phyloP scores from a whole-genome alignment of 148 eudicot genomes.

The Dianthus caryophyllus region DNA sequence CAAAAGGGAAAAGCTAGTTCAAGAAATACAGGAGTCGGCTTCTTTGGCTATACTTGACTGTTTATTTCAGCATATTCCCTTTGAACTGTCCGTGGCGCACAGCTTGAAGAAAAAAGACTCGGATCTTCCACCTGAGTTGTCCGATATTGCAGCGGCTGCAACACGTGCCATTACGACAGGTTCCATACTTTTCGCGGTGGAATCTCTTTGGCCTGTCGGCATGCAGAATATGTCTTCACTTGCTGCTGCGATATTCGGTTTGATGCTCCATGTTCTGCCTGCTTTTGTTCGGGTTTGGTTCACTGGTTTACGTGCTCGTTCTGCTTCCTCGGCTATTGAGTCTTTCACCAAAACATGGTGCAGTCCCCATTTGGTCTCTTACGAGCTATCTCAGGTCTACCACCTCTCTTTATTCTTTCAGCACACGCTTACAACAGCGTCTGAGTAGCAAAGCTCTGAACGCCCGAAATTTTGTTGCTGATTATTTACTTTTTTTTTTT shows the following conservation, averaged over 20 bases:
- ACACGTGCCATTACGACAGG: slow-evolving; percentile 60
- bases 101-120: slow-evolving; percentile 56
- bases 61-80: slow-evolving; percentile 88
- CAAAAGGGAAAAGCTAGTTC: slow-evolving; percentile 72
- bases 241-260: slow-evolving; percentile 75
- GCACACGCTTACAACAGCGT: background rate
- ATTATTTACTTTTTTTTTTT: too few relatives aligned
- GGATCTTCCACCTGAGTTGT: slow-evolving; percentile 50
- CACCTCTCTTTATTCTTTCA: background rate
- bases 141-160: slow-evolving; percentile 59
- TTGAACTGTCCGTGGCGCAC: slow-evolving; percentile 46
- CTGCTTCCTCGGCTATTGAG: slow-evolving; percentile 66
- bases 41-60: slow-evolving; percentile 67
- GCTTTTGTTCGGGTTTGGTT: slow-evolving; percentile 96
- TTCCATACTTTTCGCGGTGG: slow-evolving; percentile 56
- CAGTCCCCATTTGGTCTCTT: slow-evolving; percentile 72
- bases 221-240: slow-evolving; percentile 68
- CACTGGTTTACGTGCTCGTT: slow-evolving; percentile 80
- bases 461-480: background rate
- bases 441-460: too few relatives aligned
- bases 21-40: slow-evolving; percentile 66
- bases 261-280: slow-evolving; percentile 86
- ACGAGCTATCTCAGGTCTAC: slow-evolving; percentile 90
- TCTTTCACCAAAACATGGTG: slow-evolving; percentile 84
- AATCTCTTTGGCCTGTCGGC: slow-evolving; percentile 78